phyloP scores from a whole-genome alignment of 495 filamentous ascomycete genomes.

The Neurospora tetraspora region DNA sequence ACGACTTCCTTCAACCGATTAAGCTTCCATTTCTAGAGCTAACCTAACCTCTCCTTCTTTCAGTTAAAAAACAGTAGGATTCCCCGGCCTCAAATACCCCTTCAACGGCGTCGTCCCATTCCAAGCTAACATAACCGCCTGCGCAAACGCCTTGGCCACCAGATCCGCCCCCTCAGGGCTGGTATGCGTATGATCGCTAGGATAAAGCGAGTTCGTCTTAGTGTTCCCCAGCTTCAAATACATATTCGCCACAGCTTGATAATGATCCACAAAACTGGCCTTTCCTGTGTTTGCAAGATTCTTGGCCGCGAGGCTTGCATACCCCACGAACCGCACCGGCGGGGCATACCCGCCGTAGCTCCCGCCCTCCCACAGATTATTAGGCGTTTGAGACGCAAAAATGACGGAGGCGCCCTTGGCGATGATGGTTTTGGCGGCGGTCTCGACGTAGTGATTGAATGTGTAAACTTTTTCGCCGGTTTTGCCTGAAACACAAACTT shows the following conservation, averaged over 20 bases:
- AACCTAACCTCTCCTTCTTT: neutral
- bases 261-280: conserved; percentile 53
- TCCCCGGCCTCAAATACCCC: conserved; percentile 11
- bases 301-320: conserved; percentile 42
- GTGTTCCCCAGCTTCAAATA: conserved; percentile 40
- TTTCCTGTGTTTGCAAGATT: conserved; percentile 17
- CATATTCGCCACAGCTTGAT: conserved; percentile 42
- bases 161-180: conserved; percentile 47
- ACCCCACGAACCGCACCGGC: conserved; percentile 43
- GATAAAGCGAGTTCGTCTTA: conserved; percentile 37
- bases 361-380: conserved; percentile 52
- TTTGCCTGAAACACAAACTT: conserved; percentile 44
- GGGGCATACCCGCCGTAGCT: conserved; percentile 29
- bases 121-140: conserved; percentile 41
- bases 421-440: conserved; percentile 42
- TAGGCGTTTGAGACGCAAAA: conserved; percentile 47
- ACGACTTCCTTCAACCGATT: too few relatives aligned
- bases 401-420: conserved; percentile 54
- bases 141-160: conserved; percentile 52
- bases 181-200: conserved; percentile 58
- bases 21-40: too few relatives aligned
- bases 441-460: conserved; percentile 36
- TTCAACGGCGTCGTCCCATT: conserved; percentile 25
- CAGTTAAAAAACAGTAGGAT: conserved; percentile 14
- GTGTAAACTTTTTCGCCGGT: conserved; percentile 44